These are phyloP conservation scores for Lycium ferocissimum DNA, from an alignment of 257 asterid species.

Conservation along the genomic window DNA sequence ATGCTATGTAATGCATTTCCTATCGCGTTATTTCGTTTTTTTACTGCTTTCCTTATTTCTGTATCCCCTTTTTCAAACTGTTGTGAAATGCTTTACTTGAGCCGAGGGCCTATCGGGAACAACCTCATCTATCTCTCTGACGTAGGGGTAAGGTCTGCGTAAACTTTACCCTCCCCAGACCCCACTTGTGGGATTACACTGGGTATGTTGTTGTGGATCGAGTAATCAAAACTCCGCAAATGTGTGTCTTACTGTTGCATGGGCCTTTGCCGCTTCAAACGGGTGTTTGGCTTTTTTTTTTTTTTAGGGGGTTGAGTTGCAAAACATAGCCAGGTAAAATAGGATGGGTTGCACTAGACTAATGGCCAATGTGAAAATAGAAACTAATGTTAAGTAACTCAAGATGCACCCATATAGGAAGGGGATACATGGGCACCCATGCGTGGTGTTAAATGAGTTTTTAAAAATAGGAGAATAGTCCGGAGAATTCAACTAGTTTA, in stretches of 20 bases:
- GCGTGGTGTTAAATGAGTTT: neutral
- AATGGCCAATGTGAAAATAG: conserved; percentile 1
- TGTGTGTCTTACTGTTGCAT: neutral
- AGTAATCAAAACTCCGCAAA: neutral
- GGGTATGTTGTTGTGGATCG: too few relatives aligned
- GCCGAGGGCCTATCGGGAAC: too few relatives aligned
- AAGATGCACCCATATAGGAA: neutral
- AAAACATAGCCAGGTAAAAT: neutral
- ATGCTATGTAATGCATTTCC: too few relatives aligned
- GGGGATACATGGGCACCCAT: neutral
- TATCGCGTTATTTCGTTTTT: too few relatives aligned
- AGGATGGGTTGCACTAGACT: neutral
- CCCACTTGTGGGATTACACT: too few relatives aligned
- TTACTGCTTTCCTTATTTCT: too few relatives aligned
- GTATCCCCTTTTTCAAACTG: too few relatives aligned
- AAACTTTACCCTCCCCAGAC: too few relatives aligned
- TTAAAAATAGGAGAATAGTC: neutral
- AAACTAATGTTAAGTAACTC: neutral
- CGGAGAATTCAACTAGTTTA: neutral
- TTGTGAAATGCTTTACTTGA: too few relatives aligned
- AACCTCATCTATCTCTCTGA: too few relatives aligned
- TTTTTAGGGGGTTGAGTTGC: neutral
- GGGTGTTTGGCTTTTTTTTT: neutral
- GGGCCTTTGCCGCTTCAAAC: too few relatives aligned
- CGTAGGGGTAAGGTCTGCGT: too few relatives aligned